Evolutionary conservation across 2,329 filamentous ascomycete genomes (phyloP).

Genomic region (Fusarium mexicanum): DNA sequence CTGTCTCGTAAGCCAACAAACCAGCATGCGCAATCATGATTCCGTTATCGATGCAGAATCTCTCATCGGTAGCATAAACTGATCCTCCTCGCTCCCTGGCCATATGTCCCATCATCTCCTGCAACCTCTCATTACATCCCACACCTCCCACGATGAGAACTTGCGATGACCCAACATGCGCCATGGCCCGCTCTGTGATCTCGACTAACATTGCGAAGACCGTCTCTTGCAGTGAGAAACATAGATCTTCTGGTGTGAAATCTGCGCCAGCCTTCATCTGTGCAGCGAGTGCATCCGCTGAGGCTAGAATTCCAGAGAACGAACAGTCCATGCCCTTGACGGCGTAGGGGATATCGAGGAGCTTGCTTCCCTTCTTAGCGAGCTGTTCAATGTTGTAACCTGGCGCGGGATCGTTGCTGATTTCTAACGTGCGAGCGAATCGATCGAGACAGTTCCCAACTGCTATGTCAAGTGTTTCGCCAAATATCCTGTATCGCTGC

Average conservation of each 20-base stretch:
- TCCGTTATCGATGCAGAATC: constrained; percentile 98
- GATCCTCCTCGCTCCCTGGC: constrained; percentile 86
- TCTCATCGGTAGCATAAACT: constrained; percentile 94
- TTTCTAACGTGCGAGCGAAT: constrained; percentile 89
- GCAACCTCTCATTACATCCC: constrained; percentile 91
- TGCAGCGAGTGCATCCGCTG: constrained; percentile 81
- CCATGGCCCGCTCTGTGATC: constrained; percentile 98
- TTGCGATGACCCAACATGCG: constrained; percentile 89
- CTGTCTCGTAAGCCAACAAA: constrained; percentile 82
- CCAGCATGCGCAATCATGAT: constrained; percentile 99
- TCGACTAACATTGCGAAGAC: constrained; percentile 97
- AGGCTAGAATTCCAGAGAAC: constrained; percentile 90
- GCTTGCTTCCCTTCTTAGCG: constrained; percentile 74
- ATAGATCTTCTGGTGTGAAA: constrained; percentile 85
- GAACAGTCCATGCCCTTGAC: constrained; percentile 99
- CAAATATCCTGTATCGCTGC: constrained; percentile 95
- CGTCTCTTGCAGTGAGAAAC: constrained; percentile 95
- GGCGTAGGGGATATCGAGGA: constrained; percentile 91
- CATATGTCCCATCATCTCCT: constrained; percentile 99
- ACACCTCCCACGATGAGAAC: constrained; percentile 96
- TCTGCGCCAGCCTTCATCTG: constrained; percentile 65
- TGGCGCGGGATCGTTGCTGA: constrained; percentile 94
- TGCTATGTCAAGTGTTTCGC: constrained; percentile 95
- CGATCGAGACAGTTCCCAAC: constrained; percentile 97
- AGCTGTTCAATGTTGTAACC: constrained; percentile 98